These are phyloP conservation scores for Aphanomyces astaci DNA, from an alignment of 352 stramenopile species.

Conservation along the genomic window DNA sequence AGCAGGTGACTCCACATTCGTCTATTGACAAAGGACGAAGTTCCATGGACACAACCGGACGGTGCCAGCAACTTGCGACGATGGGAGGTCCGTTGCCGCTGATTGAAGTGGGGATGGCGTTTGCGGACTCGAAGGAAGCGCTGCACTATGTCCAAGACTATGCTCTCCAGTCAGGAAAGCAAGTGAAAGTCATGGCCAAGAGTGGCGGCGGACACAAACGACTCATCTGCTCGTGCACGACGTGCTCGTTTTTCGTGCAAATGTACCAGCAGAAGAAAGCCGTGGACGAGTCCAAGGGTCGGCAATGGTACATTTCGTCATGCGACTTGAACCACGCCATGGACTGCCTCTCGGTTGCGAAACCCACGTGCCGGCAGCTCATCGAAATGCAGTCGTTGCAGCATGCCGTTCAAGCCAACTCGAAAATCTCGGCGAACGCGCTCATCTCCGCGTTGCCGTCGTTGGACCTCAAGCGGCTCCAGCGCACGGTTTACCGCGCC, in stretches of 20 bases:
- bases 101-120: slow-evolving; percentile 39
- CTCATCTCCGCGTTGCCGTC: slow-evolving; percentile 3
- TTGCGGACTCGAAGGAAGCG: slow-evolving; percentile 40
- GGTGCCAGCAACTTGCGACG: not conserved
- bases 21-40: not conserved
- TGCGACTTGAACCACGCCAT: slow-evolving; percentile 33
- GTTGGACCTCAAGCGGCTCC: slow-evolving; percentile 11
- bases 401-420: slow-evolving; percentile 33
- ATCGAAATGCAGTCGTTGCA: slow-evolving; percentile 34
- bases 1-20: not conserved
- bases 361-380: slow-evolving; percentile 39
- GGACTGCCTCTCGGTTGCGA: slow-evolving; percentile 36
- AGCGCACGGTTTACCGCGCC: slow-evolving; percentile 1
- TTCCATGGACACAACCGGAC: slow-evolving; percentile 1
- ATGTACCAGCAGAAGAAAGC: slow-evolving; percentile 54
- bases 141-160: slow-evolving; percentile 48
- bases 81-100: not conserved
- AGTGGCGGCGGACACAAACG: slow-evolving; percentile 54
- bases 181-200: slow-evolving; percentile 35
- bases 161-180: slow-evolving; percentile 37
- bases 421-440: slow-evolving; percentile 12
- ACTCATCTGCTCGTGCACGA: slow-evolving; percentile 39
- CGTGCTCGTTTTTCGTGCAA: slow-evolving; percentile 38
- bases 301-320: slow-evolving; percentile 50
- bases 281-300: slow-evolving; percentile 29